Conservation (phyloP, 805 yeast genomes). For the Maudiozyma barnettii region DNA sequence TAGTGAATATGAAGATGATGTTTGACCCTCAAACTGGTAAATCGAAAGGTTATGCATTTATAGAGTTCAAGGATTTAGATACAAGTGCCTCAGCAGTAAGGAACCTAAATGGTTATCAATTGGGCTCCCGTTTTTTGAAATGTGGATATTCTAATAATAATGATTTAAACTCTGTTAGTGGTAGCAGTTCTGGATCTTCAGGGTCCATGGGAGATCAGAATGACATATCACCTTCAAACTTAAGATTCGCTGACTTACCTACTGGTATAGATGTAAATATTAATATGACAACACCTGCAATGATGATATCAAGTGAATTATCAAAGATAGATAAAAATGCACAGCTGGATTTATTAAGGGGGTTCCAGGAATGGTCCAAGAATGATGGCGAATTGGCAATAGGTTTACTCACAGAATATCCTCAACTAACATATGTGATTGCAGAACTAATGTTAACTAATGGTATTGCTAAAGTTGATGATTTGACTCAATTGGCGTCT, state of each 20-base stretch:
- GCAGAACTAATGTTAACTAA: slow-evolving; percentile 56
- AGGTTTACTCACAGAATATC: slow-evolving; percentile 54
- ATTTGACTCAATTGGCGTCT: slow-evolving; percentile 28
- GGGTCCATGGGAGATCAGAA: background rate
- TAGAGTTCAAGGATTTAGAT: slow-evolving; percentile 72
- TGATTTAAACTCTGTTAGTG: slow-evolving; percentile 16
- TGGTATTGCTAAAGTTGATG: slow-evolving; percentile 28
- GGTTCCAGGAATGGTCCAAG: slow-evolving; percentile 44
- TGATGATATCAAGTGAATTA: slow-evolving; percentile 29
- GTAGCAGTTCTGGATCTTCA: background rate
- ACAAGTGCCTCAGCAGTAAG: slow-evolving; percentile 88
- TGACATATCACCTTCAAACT: slow-evolving; percentile 4
- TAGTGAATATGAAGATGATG: slow-evolving; percentile 59
- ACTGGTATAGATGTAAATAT: slow-evolving; percentile 38
- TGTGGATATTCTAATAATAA: slow-evolving; percentile 65
- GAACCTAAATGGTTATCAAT: slow-evolving; percentile 67
- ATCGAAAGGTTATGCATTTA: slow-evolving; percentile 84
- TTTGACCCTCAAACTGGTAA: slow-evolving; percentile 85
- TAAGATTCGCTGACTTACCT: slow-evolving; percentile 43
- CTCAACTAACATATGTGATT: slow-evolving; percentile 75
- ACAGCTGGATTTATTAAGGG: slow-evolving; percentile 20
- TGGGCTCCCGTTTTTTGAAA: slow-evolving; percentile 61
- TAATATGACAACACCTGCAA: slow-evolving; percentile 32
- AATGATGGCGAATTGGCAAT: slow-evolving; percentile 50
- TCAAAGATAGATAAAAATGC: slow-evolving; percentile 17